phyloP scores from a whole-genome alignment of 2,329 filamentous ascomycete species.

The Stachybotrys echinatus region DNA sequence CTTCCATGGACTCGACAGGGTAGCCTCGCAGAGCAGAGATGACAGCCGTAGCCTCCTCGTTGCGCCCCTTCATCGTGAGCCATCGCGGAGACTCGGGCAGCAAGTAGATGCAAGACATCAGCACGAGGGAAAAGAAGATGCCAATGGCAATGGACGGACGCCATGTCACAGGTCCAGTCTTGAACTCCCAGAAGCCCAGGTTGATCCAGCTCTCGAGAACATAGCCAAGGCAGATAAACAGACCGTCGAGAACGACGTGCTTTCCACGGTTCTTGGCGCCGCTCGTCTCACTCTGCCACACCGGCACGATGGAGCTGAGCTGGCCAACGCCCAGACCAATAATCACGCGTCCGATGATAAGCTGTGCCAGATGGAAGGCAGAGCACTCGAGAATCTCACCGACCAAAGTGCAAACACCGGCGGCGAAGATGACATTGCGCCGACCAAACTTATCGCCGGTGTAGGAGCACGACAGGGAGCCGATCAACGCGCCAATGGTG shows the following conservation, averaged over 20 bases:
- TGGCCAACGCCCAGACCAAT: slow-evolving; percentile 48
- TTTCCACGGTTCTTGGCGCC: slow-evolving; percentile 46
- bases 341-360: slow-evolving; percentile 39
- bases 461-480: slow-evolving; percentile 32
- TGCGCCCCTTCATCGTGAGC: slow-evolving; percentile 24
- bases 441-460: slow-evolving; percentile 55
- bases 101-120: slow-evolving; percentile 24
- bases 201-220: slow-evolving; percentile 38
- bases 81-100: slow-evolving; percentile 29
- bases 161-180: slow-evolving; percentile 20
- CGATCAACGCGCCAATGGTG: slow-evolving; percentile 51
- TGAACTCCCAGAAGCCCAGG: slow-evolving; percentile 31
- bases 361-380: slow-evolving; percentile 31
- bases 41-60: slow-evolving; percentile 20
- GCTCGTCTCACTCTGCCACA: slow-evolving; percentile 45
- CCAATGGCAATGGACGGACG: slow-evolving; percentile 29
- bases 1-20: slow-evolving; percentile 25
- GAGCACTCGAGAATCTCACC: slow-evolving; percentile 50
- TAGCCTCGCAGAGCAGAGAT: slow-evolving; percentile 32
- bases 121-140: slow-evolving; percentile 19
- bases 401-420: slow-evolving; percentile 42
- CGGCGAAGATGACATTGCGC: slow-evolving; percentile 47
- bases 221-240: slow-evolving; percentile 37
- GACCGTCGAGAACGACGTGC: slow-evolving; percentile 39
- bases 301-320: slow-evolving; percentile 44